Base-by-base conservation (phyloP, 768 basidiomycete genomes). In the Rhodotorula graminis region DNA sequence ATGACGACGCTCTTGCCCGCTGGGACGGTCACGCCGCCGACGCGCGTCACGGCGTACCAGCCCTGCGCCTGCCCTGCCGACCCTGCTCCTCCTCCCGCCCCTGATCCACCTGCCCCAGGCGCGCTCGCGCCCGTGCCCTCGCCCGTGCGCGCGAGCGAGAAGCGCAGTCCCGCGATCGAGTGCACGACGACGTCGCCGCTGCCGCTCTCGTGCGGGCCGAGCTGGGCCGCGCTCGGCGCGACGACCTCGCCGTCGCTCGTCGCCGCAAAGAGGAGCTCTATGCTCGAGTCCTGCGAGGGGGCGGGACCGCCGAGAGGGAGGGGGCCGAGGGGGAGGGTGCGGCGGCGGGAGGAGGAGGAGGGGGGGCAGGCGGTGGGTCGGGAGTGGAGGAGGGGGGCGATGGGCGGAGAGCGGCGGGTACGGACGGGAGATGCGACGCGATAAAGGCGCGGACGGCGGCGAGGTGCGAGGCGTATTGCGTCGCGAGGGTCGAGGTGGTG, bases 261-360 rank as follows among this genome's bases (percentile, higher is more conserved):
- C 19, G 70, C 14, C 9, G 77, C 74, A 46, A 79, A 79, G 62
- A 79, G 58, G 23, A 79, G 69, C 37, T 75, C 70, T 62, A 77
- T 64, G n/a, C 52, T 29, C 25, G 69, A 47, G 47, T 77, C 76
- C 76, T 78, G 61, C 1, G n/a, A 2, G 33, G 18, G 7, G n/a
- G 57, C 37, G 37, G 5, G 9, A 37, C 5, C 4, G 37, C 37
- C 5, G 37, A 9, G 37, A 37, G 37, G 37, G 37, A 37, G 37
- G 37, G 4, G 37, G 37, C 37, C 31, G 25, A 37, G 15, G 15
- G 19, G 1, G 44, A 29, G n/a, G 18, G 10, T 0, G 62, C 0
- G 4, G 62, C 23, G 33, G 9, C 33, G 25, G 52, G 16, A 11
- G 47, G 61, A 23, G 46, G 18, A 11, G 47, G 44, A 5, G 10